Evolutionary conservation across 768 basidiomycete genomes (phyloP), one percentile per base, ranked within the genome.

Genomic region (Butyriboletus loyo): DNA sequence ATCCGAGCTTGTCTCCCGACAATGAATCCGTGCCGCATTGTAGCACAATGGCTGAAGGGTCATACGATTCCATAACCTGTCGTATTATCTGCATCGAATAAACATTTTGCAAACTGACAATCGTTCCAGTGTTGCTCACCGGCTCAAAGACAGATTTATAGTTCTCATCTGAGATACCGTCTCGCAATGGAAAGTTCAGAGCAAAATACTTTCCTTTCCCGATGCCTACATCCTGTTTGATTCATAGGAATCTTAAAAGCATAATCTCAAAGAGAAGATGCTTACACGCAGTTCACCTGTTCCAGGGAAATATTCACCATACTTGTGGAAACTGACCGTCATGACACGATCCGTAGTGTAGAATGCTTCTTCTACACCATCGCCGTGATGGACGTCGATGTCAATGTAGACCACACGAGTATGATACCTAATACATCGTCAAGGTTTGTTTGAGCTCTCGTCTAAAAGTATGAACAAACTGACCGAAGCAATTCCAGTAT

Each of bases 311-410:
- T 89, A 99, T 71, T 99, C 97, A 31, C 97, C 97, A 58, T 98
- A 99, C 71, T 98, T 98, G 69, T 99, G 97, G 72, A 98, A 97
- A 61, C 91, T 94, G 64, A 86, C 86, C 0, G 96, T 98, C 97
- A 98, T 98, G 51, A 99, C 97, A 39, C 97, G 81, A 67, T 99
- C 96, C 21, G 97, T 98, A 4, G 94, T 95, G 70, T 98, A 99
- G 69, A 99, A 99, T 0, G 97, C 97, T 71, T 99, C 97, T 67
- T 99, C 97, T 22, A 99, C 97, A 38, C 97, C 97, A 69, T 99
- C 97, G 15, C 97, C 97, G 56, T 99, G 97, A 67, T 99, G 97
- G 1, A 97, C 92, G 66, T 99, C 97, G 53, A 99, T 95, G 66
- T 99, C 97, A 60, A 99, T 94, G 72, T 99, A 99, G 21, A 99